phyloP scores from a whole-genome alignment of 176 grass and related monocot genomes.

The Luzula sylvatica region DNA sequence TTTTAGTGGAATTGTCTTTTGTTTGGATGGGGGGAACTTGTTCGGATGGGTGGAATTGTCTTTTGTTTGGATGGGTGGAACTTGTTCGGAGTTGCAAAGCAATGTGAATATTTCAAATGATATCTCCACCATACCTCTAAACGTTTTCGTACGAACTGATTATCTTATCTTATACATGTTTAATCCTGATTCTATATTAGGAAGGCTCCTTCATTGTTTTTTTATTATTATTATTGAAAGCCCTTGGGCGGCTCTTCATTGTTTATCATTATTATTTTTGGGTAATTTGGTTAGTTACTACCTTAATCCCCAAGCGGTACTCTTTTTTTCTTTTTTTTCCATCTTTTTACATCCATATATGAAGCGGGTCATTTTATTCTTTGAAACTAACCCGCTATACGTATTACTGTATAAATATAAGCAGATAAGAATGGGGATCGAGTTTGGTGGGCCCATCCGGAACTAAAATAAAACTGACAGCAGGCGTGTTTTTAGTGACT shows the following conservation, averaged over 20 bases:
- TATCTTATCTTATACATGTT: background rate
- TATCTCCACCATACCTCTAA: background rate
- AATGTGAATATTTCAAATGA: background rate
- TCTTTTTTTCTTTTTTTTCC: background rate
- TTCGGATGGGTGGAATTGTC: too few species aligned
- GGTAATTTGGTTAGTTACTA: too few species aligned
- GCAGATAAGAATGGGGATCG: background rate
- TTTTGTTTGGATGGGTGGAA: too few species aligned
- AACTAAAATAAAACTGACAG: conserved; percentile 20
- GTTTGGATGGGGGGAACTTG: too few species aligned
- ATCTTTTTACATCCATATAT: background rate
- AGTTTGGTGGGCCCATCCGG: background rate
- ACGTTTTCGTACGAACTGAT: too few species aligned
- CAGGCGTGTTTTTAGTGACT: conserved; percentile 14
- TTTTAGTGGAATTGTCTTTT: too few species aligned
- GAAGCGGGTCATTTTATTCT: background rate
- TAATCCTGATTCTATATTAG: conserved; percentile 3
- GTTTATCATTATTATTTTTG: too few species aligned
- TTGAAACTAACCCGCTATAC: background rate
- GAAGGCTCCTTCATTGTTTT: background rate
- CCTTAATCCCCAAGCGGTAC: too few species aligned
- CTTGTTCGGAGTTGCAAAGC: background rate
- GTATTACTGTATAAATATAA: background rate
- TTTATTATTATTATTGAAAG: background rate
- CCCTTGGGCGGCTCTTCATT: too few species aligned